phyloP scores from a whole-genome alignment of 495 filamentous ascomycete species.

The Neurospora sp. region DNA sequence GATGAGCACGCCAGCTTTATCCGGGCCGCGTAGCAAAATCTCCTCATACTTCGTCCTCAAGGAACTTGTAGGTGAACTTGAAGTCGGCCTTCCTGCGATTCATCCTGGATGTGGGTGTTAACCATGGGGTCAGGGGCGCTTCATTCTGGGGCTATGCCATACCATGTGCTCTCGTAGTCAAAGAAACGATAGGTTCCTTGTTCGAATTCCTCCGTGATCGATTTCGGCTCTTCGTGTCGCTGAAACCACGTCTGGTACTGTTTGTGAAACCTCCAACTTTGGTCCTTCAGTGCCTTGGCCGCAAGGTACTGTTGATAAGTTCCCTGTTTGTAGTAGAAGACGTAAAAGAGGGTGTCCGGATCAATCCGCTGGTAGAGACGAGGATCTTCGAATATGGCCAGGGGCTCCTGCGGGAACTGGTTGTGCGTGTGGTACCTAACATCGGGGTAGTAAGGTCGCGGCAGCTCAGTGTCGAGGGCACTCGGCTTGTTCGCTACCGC shows the following conservation, averaged over 20 bases:
- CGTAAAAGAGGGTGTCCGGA: conserved; percentile 94
- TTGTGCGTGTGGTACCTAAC: conserved; percentile 66
- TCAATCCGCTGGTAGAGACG: conserved; percentile 80
- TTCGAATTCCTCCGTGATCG: conserved; percentile 95
- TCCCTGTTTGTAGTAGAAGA: conserved; percentile 96
- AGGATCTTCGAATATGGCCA: conserved; percentile 83
- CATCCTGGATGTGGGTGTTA: conserved; percentile 57
- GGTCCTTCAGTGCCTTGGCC: conserved; percentile 86
- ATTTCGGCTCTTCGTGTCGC: conserved; percentile 94
- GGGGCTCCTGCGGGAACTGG: conserved; percentile 85
- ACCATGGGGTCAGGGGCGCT: neutral
- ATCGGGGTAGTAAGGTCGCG: conserved; percentile 73
- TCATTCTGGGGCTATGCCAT: conserved; percentile 25
- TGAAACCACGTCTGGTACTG: conserved; percentile 99
- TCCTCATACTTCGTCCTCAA: neutral
- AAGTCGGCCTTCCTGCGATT: conserved; percentile 97
- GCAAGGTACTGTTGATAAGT: conserved; percentile 95
- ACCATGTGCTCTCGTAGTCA: conserved; percentile 99
- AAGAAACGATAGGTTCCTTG: conserved; percentile 98
- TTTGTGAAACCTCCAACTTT: conserved; percentile 98
- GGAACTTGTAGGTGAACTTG: conserved; percentile 95
- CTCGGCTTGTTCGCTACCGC: conserved; percentile 66
- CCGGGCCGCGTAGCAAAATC: neutral
- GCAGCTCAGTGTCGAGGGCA: conserved; percentile 66
- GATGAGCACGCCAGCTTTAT: neutral